Evolutionary conservation across 1,139 yeast genomes (phyloP), one percentile per base, ranked within the genome.

Genomic region (Protomyces inouyei): DNA sequence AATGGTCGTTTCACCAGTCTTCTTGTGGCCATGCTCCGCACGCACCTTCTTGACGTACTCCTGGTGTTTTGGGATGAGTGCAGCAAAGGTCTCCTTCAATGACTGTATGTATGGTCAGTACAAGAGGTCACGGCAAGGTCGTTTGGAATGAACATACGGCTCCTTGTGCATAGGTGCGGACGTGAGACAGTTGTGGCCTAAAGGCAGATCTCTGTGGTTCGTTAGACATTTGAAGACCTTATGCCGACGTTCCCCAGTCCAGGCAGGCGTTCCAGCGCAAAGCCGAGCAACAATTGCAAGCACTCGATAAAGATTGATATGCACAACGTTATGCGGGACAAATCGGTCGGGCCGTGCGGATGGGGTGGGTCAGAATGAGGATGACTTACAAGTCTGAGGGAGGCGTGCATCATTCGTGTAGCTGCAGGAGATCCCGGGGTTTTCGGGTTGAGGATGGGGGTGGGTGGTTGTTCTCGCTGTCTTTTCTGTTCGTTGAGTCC

Each of bases 21-120:
- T 82, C 82, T 70, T 86, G 77, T 86, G 83, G 75, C 97, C 97
- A 77, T 91, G 83, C 73, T 89, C 93, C 77, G 88, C 83, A 79
- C 92, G 89, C 76, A 92, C 85, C 73, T 86, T 85, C 82, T 90
- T 91, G 78, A 92, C 87, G 80, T 90, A 88, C 77, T 90, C 97
- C 70, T 88, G 88, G 82, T 88, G 89, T 74, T 83, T 90, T 72
- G 98, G 98, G 76, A 91, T 84, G 72, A 89, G 82, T 76, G 90
- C 96, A 65, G 92, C 95, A 77, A 93, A 91, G 76, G 95, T 86
- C 79, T 91, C 95, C 79, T 92, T 92, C 73, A 92, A 82, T 71
- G 96, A 40, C 63, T 59, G 32, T 21, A 0, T 2, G 12, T 43
- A 6, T 4, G 6, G 16, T 18, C 18, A 4, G 48, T 5, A 43